phyloP scores from a whole-genome alignment of 768 basidiomycete species.

The Asterophora parasitica region DNA sequence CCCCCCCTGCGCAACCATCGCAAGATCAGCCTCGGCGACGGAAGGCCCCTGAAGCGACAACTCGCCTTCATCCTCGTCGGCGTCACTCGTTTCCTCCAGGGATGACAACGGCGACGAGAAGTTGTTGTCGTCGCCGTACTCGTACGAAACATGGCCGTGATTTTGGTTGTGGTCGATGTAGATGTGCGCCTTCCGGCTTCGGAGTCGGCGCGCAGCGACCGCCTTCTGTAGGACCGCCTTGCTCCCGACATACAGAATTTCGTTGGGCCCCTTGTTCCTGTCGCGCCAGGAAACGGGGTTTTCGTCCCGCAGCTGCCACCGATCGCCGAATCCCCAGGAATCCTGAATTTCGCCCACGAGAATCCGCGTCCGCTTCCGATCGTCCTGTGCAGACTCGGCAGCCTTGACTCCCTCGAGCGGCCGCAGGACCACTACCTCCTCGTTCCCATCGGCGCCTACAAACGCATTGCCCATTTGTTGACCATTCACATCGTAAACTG shows the following conservation, averaged over 20 bases:
- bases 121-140: neutral
- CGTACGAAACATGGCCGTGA: neutral
- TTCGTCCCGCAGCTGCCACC: slow-evolving; percentile 7
- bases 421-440: slow-evolving; percentile 18
- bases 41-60: slow-evolving; percentile 7
- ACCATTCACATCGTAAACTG: slow-evolving; percentile 26
- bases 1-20: slow-evolving; percentile 17
- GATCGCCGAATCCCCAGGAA: slow-evolving; percentile 23
- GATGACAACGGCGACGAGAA: slow-evolving; percentile 12
- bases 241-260: slow-evolving; percentile 15
- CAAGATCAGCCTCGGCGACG: slow-evolving; percentile 14
- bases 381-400: neutral
- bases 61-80: slow-evolving; percentile 16
- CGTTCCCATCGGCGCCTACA: slow-evolving; percentile 16
- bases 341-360: slow-evolving; percentile 28
- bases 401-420: neutral
- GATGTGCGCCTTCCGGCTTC: neutral
- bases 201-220: neutral
- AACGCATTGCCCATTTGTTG: slow-evolving; percentile 24
- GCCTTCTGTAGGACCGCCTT: slow-evolving; percentile 6
- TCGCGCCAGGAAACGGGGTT: slow-evolving; percentile 11
- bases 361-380: slow-evolving; percentile 14
- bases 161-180: neutral
- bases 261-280: slow-evolving; percentile 7
- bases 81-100: slow-evolving; percentile 3